phyloP scores from a whole-genome alignment of 768 basidiomycete genomes.

The Botryobasidium botryosum region DNA sequence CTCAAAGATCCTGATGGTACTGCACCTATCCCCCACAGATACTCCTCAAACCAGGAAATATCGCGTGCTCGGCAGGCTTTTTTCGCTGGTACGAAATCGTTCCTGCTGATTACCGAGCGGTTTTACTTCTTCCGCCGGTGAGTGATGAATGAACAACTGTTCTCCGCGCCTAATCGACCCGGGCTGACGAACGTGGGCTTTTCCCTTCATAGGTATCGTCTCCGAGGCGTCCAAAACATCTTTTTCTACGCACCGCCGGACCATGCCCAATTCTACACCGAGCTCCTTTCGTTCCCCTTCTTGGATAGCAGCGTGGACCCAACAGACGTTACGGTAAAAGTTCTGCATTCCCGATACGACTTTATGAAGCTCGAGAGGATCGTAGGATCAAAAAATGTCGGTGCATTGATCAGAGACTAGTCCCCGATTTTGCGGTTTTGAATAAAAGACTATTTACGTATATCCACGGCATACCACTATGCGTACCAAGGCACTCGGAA shows the following conservation, averaged over 20 bases:
- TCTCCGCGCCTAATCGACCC: background rate
- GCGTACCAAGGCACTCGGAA: background rate
- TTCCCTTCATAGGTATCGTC: conserved; percentile 49
- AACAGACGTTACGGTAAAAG: conserved; percentile 64
- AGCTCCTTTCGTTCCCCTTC: conserved; percentile 81
- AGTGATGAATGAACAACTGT: conserved; percentile 10
- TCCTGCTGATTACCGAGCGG: conserved; percentile 87
- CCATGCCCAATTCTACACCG: conserved; percentile 83
- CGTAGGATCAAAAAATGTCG: conserved; percentile 32
- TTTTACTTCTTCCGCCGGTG: conserved; percentile 94
- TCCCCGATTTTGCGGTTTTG: no score
- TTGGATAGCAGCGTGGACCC: conserved; percentile 75
- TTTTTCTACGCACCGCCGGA: conserved; percentile 88
- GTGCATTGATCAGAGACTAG: conserved; percentile 19
- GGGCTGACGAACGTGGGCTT: background rate
- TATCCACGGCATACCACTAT: no score
- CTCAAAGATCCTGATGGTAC: background rate
- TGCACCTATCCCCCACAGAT: conserved; percentile 29
- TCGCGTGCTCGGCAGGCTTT: conserved; percentile 85
- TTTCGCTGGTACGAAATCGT: conserved; percentile 71
- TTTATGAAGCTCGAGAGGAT: conserved; percentile 77
- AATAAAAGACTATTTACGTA: no score
- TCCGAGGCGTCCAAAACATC: conserved; percentile 81
- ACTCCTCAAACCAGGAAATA: conserved; percentile 87
- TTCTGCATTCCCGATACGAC: conserved; percentile 81